Evolutionary conservation across 2,329 filamentous ascomycete species (phyloP).

Genomic region (Colletotrichum camelliae): DNA sequence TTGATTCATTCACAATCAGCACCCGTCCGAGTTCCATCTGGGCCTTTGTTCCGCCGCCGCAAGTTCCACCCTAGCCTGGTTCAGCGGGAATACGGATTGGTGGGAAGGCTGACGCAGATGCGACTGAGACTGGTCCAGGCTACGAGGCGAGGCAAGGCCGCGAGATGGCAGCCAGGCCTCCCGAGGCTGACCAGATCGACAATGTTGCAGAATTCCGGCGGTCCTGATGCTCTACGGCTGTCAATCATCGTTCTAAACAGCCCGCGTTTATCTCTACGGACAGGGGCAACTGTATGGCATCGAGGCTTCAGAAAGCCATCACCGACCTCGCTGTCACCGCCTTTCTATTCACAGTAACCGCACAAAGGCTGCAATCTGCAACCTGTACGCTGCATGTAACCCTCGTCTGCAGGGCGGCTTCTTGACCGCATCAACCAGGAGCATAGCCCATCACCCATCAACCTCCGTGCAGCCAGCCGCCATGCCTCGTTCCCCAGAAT

Average conservation of each 20-base stretch:
- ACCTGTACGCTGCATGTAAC: background rate
- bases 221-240: background rate
- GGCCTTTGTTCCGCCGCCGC: background rate
- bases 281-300: background rate
- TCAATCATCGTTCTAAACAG: background rate
- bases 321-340: conserved; percentile 29
- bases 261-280: background rate
- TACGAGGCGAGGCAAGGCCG: background rate
- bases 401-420: background rate
- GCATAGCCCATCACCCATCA: background rate
- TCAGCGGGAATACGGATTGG: background rate
- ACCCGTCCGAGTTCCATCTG: conserved; percentile 2
- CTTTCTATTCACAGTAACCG: conserved; percentile 28
- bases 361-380: background rate
- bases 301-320: background rate
- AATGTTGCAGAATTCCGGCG: background rate
- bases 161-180: background rate
- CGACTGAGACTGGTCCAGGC: background rate
- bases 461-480: background rate
- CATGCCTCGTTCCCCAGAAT: background rate
- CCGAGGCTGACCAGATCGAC: background rate
- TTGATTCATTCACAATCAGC: conserved; percentile 2
- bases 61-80: background rate
- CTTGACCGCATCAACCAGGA: background rate
- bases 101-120: background rate